Evolutionary conservation across 805 yeast species (phyloP).

Genomic region (Grigorovia transvaalensis): DNA sequence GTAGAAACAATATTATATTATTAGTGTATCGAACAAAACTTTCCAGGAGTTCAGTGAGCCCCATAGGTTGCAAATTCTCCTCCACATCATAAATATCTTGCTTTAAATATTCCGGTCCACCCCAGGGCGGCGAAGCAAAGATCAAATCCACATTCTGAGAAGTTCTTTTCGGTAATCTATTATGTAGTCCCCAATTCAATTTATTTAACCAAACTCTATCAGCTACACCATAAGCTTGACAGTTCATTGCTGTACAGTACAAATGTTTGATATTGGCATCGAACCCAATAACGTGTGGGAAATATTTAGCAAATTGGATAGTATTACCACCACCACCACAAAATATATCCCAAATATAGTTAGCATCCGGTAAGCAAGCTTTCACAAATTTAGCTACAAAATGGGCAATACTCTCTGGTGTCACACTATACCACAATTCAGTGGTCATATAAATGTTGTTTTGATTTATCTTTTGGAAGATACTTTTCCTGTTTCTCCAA

Average conservation of each 20-base stretch:
- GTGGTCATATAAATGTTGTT: slow-evolving; percentile 54
- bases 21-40: slow-evolving; percentile 33
- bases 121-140: slow-evolving; percentile 86
- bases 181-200: slow-evolving; percentile 35
- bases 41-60: slow-evolving; percentile 35
- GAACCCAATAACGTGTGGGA: slow-evolving; percentile 48
- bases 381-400: slow-evolving; percentile 45
- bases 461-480: slow-evolving; percentile 56
- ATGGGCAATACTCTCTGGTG: slow-evolving; percentile 67
- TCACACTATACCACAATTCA: slow-evolving; percentile 80
- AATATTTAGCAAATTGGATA: slow-evolving; percentile 57
- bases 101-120: slow-evolving; percentile 54
- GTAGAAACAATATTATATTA: slow-evolving; percentile 52
- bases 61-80: slow-evolving; percentile 37
- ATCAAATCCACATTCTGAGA: slow-evolving; percentile 29
- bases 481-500: slow-evolving; percentile 50
- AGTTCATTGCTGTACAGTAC: slow-evolving; percentile 57
- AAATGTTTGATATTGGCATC: slow-evolving; percentile 53
- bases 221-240: slow-evolving; percentile 48
- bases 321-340: slow-evolving; percentile 87
- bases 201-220: slow-evolving; percentile 38
- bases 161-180: slow-evolving; percentile 10
- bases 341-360: slow-evolving; percentile 52
- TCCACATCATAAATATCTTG: slow-evolving; percentile 38
- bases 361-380: slow-evolving; percentile 41